Conservation (phyloP, 1,284 basidiomycete genomes). For the Trichosporon asahii region DNA sequence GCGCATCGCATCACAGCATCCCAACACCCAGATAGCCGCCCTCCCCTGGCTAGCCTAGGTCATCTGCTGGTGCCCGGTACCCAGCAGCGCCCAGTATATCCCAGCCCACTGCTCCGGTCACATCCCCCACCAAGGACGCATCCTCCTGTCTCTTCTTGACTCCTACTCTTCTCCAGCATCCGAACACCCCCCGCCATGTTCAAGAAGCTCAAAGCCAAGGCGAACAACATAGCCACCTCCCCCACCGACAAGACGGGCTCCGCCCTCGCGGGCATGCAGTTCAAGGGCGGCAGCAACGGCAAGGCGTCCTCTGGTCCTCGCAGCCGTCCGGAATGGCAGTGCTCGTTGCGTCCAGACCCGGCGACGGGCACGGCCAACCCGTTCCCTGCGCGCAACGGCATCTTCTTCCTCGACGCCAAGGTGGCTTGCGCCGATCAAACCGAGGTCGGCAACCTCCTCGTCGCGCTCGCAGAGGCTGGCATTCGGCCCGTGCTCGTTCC, state of each 20-base stretch:
- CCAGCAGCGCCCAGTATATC: background rate
- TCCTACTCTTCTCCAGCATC: background rate
- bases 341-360: constrained; percentile 17
- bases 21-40: background rate
- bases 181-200: constrained; percentile 7
- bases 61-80: background rate
- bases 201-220: constrained; percentile 18
- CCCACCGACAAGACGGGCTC: constrained; percentile 13
- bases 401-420: constrained; percentile 24
- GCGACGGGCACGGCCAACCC: constrained; percentile 5
- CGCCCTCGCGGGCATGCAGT: constrained; percentile 20
- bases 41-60: background rate
- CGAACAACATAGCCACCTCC: constrained; percentile 12
- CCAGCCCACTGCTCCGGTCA: background rate
- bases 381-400: constrained; percentile 15
- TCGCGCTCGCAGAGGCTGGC: constrained; percentile 16
- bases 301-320: background rate
- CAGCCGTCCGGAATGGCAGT: constrained; percentile 18
- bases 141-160: constrained; percentile 1
- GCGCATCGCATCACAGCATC: background rate
- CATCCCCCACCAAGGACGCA: background rate
- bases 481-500: constrained; percentile 26
- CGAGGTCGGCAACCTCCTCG: constrained; percentile 23
- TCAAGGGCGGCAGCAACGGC: constrained; percentile 14
- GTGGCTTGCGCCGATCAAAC: constrained; percentile 15